These are phyloP conservation scores for Scheffersomyces coipomensis DNA, from an alignment of 805 yeast species.

Conservation along the genomic window DNA sequence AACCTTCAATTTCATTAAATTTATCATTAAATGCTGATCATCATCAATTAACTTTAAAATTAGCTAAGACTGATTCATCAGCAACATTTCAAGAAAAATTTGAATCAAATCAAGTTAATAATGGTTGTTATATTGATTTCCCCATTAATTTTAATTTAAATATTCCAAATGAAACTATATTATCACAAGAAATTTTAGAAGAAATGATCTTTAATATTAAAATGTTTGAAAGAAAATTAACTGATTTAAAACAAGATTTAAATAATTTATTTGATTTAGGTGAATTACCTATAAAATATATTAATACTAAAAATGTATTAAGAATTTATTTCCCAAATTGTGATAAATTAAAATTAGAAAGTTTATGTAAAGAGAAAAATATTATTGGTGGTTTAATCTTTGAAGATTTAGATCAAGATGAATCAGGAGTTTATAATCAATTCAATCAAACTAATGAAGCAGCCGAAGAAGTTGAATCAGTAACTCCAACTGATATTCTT, in stretches of 20 bases:
- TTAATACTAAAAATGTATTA: slow-evolving; percentile 34
- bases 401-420: slow-evolving; percentile 16
- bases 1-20: slow-evolving; percentile 21
- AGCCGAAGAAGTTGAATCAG: slow-evolving; percentile 1
- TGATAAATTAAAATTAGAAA: slow-evolving; percentile 56
- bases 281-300: slow-evolving; percentile 58
- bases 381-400: slow-evolving; percentile 56
- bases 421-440: not conserved
- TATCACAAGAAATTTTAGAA: slow-evolving; percentile 29
- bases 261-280: slow-evolving; percentile 56
- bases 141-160: slow-evolving; percentile 22
- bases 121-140: slow-evolving; percentile 35
- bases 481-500: slow-evolving; percentile 18
- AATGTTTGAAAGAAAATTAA: slow-evolving; percentile 39
- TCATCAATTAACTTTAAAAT: slow-evolving; percentile 17
- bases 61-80: slow-evolving; percentile 17
- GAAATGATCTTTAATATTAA: slow-evolving; percentile 62
- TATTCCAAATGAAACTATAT: slow-evolving; percentile 32
- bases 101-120: slow-evolving; percentile 9
- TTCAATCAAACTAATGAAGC: not conserved
- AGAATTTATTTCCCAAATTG: slow-evolving; percentile 73
- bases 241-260: slow-evolving; percentile 43
- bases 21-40: slow-evolving; percentile 24
- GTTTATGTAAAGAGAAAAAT: slow-evolving; percentile 56
- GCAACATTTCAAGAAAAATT: slow-evolving; percentile 16